phyloP scores from a whole-genome alignment of 371 early-diverging fungal genomes.

The Mortierella sp. region DNA sequence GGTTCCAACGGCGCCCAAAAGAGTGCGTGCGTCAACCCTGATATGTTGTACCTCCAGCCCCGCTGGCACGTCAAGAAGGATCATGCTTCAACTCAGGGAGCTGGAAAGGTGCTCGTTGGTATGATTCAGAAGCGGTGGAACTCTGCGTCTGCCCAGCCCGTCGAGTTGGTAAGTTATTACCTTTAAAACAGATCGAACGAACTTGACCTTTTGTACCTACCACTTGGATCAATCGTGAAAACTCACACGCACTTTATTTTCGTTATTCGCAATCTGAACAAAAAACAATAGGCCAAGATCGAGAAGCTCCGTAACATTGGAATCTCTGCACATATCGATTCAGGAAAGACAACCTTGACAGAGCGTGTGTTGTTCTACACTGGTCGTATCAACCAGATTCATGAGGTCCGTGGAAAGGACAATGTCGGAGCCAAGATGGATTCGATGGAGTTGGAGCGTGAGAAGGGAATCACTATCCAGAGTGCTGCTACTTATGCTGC shows the following conservation, averaged over 20 bases:
- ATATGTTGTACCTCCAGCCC: slow-evolving; percentile 57
- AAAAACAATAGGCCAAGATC: slow-evolving; percentile 51
- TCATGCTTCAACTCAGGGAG: slow-evolving; percentile 19
- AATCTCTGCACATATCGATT: slow-evolving; percentile 99
- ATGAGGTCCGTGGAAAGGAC: slow-evolving; percentile 98
- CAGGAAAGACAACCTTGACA: slow-evolving; percentile 98
- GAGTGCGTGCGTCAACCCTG: slow-evolving; percentile 44
- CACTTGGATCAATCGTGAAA: not conserved
- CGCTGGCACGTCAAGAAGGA: slow-evolving; percentile 58
- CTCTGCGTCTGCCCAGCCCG: slow-evolving; percentile 50
- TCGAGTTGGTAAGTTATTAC: slow-evolving; percentile 36
- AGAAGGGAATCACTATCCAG: slow-evolving; percentile 96
- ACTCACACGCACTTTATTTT: not conserved
- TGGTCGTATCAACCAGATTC: slow-evolving; percentile 96
- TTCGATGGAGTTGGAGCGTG: slow-evolving; percentile 98
- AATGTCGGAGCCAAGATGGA: slow-evolving; percentile 99
- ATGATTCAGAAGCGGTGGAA: slow-evolving; percentile 60
- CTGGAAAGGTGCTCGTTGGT: slow-evolving; percentile 48
- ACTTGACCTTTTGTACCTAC: not conserved
- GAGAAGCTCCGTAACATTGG: slow-evolving; percentile 93
- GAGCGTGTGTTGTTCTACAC: slow-evolving; percentile 98
- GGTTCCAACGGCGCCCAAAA: slow-evolving; percentile 20
- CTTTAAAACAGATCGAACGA: not conserved
- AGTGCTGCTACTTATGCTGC: slow-evolving; percentile 90
- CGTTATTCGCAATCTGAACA: too few species aligned